These are phyloP conservation scores for Claviceps capensis DNA, from an alignment of 2,329 filamentous ascomycete genomes.

Conservation along the genomic window DNA sequence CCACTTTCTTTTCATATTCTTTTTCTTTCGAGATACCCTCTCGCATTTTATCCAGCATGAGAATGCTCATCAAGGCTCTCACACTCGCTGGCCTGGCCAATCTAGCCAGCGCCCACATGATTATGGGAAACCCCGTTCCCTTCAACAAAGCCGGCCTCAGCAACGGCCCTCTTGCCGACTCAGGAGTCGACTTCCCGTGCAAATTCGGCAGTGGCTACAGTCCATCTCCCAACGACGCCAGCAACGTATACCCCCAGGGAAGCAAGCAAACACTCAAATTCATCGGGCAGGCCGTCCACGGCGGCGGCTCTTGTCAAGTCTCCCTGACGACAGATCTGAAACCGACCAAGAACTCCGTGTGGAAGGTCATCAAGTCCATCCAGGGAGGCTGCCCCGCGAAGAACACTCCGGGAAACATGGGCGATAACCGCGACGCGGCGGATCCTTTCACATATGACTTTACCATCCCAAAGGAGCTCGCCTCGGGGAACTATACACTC, in stretches of 20 bases:
- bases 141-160: constrained; percentile 29
- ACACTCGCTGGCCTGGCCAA: constrained; percentile 43
- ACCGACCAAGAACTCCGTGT: constrained; percentile 53
- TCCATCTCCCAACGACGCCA: constrained; percentile 25
- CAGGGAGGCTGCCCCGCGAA: constrained; percentile 70
- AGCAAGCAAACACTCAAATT: constrained; percentile 42
- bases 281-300: constrained; percentile 63
- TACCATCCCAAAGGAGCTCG: constrained; percentile 56
- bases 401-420: constrained; percentile 43
- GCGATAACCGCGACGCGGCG: constrained; percentile 23
- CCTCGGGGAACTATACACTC: constrained; percentile 63
- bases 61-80: constrained; percentile 37
- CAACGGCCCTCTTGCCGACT: constrained; percentile 50
- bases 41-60: constrained; percentile 9
- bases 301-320: constrained; percentile 86
- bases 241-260: constrained; percentile 43
- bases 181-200: constrained; percentile 69
- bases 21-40: neutral
- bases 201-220: constrained; percentile 39
- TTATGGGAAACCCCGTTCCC: constrained; percentile 54
- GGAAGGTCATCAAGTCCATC: constrained; percentile 83
- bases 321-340: constrained; percentile 66
- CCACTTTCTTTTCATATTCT: constrained; percentile 12
- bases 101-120: constrained; percentile 59
- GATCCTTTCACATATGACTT: constrained; percentile 51